Evolutionary conservation across 2,329 filamentous ascomycete species (phyloP).

Genomic region (Clonostachys rosea): DNA sequence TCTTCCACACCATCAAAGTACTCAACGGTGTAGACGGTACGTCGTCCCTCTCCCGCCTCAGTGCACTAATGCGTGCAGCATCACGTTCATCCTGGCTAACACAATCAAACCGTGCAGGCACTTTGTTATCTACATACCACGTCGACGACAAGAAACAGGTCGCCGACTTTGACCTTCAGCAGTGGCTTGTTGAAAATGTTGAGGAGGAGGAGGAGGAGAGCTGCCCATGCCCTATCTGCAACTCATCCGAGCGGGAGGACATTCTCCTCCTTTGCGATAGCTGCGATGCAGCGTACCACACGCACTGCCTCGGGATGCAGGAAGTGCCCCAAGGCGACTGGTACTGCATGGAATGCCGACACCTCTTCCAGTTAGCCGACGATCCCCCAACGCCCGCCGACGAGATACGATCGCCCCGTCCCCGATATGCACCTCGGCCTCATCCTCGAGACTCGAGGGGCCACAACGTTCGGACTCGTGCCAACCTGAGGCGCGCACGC

Average conservation of each 20-base stretch:
- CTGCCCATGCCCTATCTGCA: slow-evolving; percentile 79
- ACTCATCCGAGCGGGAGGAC: slow-evolving; percentile 74
- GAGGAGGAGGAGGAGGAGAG: slow-evolving; percentile 64
- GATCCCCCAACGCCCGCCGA: slow-evolving; percentile 6
- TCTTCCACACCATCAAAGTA: slow-evolving; percentile 86
- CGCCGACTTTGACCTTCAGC: slow-evolving; percentile 78
- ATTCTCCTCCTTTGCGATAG: slow-evolving; percentile 85
- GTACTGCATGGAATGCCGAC: slow-evolving; percentile 84
- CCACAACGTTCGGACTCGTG: slow-evolving; percentile 46
- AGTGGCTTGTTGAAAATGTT: slow-evolving; percentile 66
- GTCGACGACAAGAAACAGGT: slow-evolving; percentile 86
- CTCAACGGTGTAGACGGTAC: slow-evolving; percentile 76
- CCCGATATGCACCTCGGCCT: slow-evolving; percentile 22
- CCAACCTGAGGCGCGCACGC: slow-evolving; percentile 49
- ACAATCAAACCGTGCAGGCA: slow-evolving; percentile 32
- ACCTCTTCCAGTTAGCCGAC: slow-evolving; percentile 33
- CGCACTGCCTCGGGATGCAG: slow-evolving; percentile 83
- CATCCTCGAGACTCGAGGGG: slow-evolving; percentile 23
- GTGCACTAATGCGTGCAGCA: slow-evolving; percentile 2
- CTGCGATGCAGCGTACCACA: slow-evolving; percentile 87
- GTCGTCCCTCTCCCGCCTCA: slow-evolving; percentile 19
- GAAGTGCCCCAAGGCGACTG: slow-evolving; percentile 72
- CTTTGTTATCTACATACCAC: slow-evolving; percentile 50
- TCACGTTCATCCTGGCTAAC: slow-evolving; percentile 4
- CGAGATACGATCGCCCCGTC: background rate